Conservation (phyloP, 352 stramenopile species). For the Phytophthora nicotianae region DNA sequence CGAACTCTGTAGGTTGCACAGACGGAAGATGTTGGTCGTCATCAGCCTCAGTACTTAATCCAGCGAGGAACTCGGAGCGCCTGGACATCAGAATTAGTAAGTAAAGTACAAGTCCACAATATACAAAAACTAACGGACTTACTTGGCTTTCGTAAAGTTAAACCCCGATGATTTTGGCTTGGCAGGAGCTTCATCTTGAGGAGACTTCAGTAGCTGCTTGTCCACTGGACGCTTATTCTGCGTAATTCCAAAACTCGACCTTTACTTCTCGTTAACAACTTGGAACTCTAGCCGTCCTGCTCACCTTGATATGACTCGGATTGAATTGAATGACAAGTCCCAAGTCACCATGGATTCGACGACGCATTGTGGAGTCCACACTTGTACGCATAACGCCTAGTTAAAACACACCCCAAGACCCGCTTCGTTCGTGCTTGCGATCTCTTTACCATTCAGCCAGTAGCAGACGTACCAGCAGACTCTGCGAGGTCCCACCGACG, state of each 20-base stretch:
- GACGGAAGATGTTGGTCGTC: slow-evolving; percentile 16
- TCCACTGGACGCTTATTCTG: slow-evolving; percentile 58
- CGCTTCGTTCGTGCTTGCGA: background rate
- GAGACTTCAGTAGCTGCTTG: slow-evolving; percentile 24
- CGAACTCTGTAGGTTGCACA: slow-evolving; percentile 14
- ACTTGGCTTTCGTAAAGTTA: slow-evolving; percentile 75
- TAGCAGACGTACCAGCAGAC: slow-evolving; percentile 16
- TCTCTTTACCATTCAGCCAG: background rate
- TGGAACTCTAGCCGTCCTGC: background rate
- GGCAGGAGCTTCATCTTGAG: background rate
- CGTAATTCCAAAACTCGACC: background rate
- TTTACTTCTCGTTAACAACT: background rate
- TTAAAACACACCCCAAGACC: background rate
- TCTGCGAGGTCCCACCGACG: slow-evolving; percentile 28
- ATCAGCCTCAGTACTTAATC: slow-evolving; percentile 26
- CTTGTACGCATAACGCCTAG: slow-evolving; percentile 48
- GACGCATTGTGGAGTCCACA: slow-evolving; percentile 39
- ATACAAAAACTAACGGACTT: slow-evolving; percentile 1
- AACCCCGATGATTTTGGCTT: slow-evolving; percentile 33
- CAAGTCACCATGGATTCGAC: slow-evolving; percentile 40
- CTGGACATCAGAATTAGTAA: slow-evolving; percentile 26
- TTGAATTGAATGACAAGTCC: slow-evolving; percentile 53
- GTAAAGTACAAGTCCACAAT: background rate
- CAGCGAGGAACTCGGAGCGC: slow-evolving; percentile 49
- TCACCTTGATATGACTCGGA: slow-evolving; percentile 44